Evolutionary conservation across 768 basidiomycete genomes (phyloP), one percentile per base, ranked within the genome.

Genomic region (Lactarius sp.): DNA sequence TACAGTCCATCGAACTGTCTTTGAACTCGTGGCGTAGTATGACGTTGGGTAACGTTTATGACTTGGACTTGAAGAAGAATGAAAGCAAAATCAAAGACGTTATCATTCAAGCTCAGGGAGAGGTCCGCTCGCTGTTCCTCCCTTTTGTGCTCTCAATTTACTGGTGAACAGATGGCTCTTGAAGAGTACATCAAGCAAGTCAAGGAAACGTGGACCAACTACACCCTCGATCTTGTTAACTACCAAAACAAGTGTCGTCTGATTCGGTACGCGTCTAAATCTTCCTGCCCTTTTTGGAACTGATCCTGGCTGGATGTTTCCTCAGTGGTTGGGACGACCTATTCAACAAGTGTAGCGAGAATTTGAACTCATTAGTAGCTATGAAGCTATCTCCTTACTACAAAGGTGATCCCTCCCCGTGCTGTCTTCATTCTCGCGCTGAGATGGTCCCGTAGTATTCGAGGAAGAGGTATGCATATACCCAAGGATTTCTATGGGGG

Each of bases 341-440:
- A 33, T 96, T 98, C 78, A 93, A 84, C 75, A 98, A 97, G 75
- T 98, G 97, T 73, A 87, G 92, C 69, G 97, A 99, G 75, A 97
- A 99, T 71, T 72, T 98, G 70, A 98, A 97, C 72, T 98, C 96
- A 0, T 81, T 99, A 46, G 85, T 86, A 3, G 95, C 97, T 1
- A 99, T 99, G 97, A 96, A 95, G 72, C 75, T 97, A 34, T 99
- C 97, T 8, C 97, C 97, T 0, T 98, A 98, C 72, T 98, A 98
- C 76, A 95, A 97, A 82, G 94, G 92, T 90, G 31, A 53, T 78
- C 4, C 4, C 52, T 13, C 1, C 9, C 8, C 3, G 6, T 50
- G 27, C 6, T 31, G 53, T 49, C 20, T 44, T 41, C 52, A 56
- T 65, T 42, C 69, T 64, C 39, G 52, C 63, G 52, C 60, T 58